Percentiles rank a stretch among this genome's conserved stretches.
phyloP scores from a whole-genome alignment of 139 green algal species.

The Tetraselmis chui region DNA sequence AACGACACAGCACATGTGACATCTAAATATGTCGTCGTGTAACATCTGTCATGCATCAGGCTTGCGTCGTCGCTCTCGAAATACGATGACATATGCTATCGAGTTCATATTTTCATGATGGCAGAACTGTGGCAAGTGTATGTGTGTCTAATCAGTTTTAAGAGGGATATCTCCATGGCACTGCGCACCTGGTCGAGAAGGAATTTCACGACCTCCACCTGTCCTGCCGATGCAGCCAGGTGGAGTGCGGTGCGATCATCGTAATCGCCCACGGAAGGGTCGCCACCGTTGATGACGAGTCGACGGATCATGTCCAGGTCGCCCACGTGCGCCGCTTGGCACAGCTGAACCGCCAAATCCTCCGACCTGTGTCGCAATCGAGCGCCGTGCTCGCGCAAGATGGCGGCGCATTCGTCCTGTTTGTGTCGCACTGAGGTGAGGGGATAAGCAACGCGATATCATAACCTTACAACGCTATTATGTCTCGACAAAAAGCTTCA shows the following conservation, averaged over 20 bases:
- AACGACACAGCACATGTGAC: not conserved
- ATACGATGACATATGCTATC: too few relatives aligned
- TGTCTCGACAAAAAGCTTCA: too few relatives aligned
- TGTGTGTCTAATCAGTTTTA: too few relatives aligned
- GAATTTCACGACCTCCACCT: slow-evolving; percentile 6
- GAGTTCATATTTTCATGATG: too few relatives aligned
- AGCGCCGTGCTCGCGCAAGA: not conserved
- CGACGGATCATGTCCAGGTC: slow-evolving; percentile 5
- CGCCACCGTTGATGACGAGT: not conserved
- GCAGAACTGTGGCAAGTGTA: too few relatives aligned
- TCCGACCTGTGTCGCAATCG: not conserved
- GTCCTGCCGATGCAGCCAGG: slow-evolving; percentile 30
- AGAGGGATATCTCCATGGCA: not conserved
- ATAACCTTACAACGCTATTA: too few relatives aligned
- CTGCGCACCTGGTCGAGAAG: slow-evolving; percentile 15
- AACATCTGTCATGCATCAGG: too few relatives aligned
- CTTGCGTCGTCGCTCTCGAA: too few relatives aligned
- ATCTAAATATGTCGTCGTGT: too few relatives aligned
- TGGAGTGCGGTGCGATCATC: slow-evolving; percentile 40
- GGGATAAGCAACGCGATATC: too few relatives aligned
- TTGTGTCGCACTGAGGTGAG: not conserved
- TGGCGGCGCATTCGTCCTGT: not conserved
- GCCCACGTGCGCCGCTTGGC: not conserved
- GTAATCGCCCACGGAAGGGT: slow-evolving; percentile 20
- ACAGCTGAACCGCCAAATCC: not conserved